Conservation (phyloP, 179 eudicot species). For the Camellia oleifera region DNA sequence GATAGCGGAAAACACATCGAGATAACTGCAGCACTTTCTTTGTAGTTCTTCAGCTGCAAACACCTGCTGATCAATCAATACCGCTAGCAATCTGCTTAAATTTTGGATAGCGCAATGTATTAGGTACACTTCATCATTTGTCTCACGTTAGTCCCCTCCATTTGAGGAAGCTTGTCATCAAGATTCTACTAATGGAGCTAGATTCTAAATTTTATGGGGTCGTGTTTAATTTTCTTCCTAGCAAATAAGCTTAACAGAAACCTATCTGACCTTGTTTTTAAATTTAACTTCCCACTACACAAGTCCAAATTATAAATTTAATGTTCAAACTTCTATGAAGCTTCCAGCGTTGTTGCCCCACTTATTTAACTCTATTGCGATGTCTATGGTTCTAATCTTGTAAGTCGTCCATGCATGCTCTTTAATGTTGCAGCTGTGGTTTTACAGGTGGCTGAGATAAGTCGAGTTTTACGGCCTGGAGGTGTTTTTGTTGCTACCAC, state of each 20-base stretch:
- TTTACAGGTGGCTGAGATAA: conserved; percentile 85
- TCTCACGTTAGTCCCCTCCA: neutral
- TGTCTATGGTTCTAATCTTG: neutral
- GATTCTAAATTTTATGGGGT: no score
- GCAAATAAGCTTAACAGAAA: neutral
- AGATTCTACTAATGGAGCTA: neutral
- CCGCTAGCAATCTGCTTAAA: neutral
- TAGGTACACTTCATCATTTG: neutral
- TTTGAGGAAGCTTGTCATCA: neutral
- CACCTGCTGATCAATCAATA: neutral
- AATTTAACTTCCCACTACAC: neutral
- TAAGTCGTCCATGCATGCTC: neutral
- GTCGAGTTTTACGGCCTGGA: conserved; percentile 83
- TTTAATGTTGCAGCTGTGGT: neutral
- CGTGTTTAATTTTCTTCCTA: neutral
- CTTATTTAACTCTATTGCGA: neutral
- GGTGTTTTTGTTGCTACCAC: conserved; percentile 96
- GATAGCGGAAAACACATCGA: neutral
- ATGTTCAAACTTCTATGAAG: neutral
- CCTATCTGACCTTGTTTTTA: neutral
- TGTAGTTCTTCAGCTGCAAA: neutral
- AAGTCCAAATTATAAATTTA: neutral
- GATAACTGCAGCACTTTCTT: neutral
- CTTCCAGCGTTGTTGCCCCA: neutral
- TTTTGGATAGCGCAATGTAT: neutral